Conservation (phyloP, 345 rosid species). For the Anastatica hierochuntica region DNA sequence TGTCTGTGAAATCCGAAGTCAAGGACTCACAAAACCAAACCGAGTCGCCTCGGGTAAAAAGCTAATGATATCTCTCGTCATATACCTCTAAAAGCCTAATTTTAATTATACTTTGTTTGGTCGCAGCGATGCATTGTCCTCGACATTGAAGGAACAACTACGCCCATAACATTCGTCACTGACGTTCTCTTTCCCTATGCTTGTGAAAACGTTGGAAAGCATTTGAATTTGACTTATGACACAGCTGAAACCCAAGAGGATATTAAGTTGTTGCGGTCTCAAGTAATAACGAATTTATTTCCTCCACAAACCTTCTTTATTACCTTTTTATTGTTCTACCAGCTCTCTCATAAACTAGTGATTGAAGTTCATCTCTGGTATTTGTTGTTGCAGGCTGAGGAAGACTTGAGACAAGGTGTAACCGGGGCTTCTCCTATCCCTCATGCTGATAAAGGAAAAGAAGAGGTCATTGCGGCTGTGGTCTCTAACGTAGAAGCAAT, state of each 20-base stretch:
- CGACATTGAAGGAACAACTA: slow-evolving; percentile 96
- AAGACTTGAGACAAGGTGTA: slow-evolving; percentile 67
- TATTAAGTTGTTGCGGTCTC: slow-evolving; percentile 59
- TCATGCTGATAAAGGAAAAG: slow-evolving; percentile 58
- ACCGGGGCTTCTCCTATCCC: slow-evolving; percentile 64
- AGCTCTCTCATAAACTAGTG: not conserved
- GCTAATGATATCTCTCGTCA: not conserved
- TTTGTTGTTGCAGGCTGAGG: slow-evolving; percentile 45
- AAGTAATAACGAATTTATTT: slow-evolving; percentile 35
- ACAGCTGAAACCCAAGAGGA: slow-evolving; percentile 74
- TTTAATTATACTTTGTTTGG: slow-evolving; percentile 14
- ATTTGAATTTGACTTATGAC: slow-evolving; percentile 57
- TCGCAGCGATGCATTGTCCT: slow-evolving; percentile 75
- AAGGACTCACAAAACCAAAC: slow-evolving; percentile 35
- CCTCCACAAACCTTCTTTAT: not conserved
- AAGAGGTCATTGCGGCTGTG: slow-evolving; percentile 69
- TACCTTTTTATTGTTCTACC: not conserved
- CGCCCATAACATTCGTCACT: slow-evolving; percentile 85
- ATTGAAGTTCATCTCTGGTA: slow-evolving; percentile 12
- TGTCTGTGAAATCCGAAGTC: slow-evolving; percentile 32
- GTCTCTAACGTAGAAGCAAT: slow-evolving; percentile 81
- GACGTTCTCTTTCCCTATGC: slow-evolving; percentile 95
- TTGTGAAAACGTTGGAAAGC: slow-evolving; percentile 74
- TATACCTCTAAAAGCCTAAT: not conserved
- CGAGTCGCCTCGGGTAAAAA: slow-evolving; percentile 40